phyloP scores from a whole-genome alignment of 139 green algal genomes.

The Raphidocelis subcapitata region DNA sequence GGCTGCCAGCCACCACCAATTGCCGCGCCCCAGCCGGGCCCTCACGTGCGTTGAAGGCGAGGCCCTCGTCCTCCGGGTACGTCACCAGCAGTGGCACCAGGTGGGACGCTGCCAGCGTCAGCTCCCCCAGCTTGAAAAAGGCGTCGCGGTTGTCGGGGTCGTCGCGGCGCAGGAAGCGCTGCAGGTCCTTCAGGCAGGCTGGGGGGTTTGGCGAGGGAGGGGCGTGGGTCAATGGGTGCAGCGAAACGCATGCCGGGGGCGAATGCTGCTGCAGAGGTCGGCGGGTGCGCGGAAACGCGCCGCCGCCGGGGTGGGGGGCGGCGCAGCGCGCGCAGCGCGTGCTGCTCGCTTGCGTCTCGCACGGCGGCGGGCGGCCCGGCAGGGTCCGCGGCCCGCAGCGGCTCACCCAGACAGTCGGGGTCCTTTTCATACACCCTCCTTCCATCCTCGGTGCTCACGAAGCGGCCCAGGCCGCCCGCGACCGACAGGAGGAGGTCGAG shows the following conservation, averaged over 20 bases:
- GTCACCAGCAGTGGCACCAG: conserved; percentile 83
- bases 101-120: conserved; percentile 54
- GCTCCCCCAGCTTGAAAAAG: conserved; percentile 77
- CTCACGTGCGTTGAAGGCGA: conserved; percentile 78
- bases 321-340: too few species aligned
- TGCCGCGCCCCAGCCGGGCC: background rate
- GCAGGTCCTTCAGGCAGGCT: conserved; percentile 88
- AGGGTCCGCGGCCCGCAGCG: too few species aligned
- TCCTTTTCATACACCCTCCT: conserved; percentile 60
- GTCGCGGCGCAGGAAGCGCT: conserved; percentile 87
- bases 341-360: too few species aligned
- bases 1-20: too few species aligned
- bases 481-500: conserved; percentile 80
- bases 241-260: background rate
- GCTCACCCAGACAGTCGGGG: conserved; percentile 73
- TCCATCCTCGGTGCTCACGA: conserved; percentile 31
- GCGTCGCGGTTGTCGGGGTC: conserved; percentile 66
- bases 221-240: background rate
- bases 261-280: too few species aligned
- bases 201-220: conserved; percentile 2
- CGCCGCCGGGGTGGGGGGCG: too few species aligned
- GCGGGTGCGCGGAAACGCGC: too few species aligned
- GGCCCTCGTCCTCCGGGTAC: conserved; percentile 73
- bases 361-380: too few species aligned
- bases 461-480: conserved; percentile 63